Conservation (phyloP, 2,329 filamentous ascomycete species). For the Colletotrichum spinosum region DNA sequence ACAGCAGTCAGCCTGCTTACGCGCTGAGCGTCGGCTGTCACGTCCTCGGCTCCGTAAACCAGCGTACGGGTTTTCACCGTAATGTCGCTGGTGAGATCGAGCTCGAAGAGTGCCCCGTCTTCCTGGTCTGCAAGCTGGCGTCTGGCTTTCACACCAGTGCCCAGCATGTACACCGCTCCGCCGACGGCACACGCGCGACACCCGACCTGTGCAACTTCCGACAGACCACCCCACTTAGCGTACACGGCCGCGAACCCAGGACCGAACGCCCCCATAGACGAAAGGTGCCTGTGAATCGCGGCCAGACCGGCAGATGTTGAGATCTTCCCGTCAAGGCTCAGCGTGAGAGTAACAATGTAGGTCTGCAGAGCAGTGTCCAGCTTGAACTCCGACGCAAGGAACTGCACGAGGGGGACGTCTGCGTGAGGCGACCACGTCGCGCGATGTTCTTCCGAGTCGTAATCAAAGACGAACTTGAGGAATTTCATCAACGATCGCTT, state of each 20-base stretch:
- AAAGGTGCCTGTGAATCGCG: conserved; percentile 81
- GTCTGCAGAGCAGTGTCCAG: conserved; percentile 76
- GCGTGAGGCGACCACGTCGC: conserved; percentile 71
- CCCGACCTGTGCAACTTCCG: conserved; percentile 90
- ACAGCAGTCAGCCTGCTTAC: conserved; percentile 75
- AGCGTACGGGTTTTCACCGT: conserved; percentile 66
- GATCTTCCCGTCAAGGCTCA: conserved; percentile 74
- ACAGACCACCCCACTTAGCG: conserved; percentile 91
- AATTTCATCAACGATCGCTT: conserved; percentile 95
- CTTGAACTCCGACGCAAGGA: conserved; percentile 72
- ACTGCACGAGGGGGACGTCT: conserved; percentile 65
- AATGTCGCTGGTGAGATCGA: conserved; percentile 69
- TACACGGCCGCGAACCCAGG: conserved; percentile 90
- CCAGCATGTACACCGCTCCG: conserved; percentile 89
- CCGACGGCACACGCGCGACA: conserved; percentile 93
- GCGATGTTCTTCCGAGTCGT: conserved; percentile 67
- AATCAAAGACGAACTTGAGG: conserved; percentile 85
- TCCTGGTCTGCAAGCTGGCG: conserved; percentile 40
- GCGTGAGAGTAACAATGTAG: conserved; percentile 73
- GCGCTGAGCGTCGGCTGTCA: conserved; percentile 43
- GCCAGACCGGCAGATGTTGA: conserved; percentile 76
- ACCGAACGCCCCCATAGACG: conserved; percentile 89
- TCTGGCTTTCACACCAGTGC: conserved; percentile 68
- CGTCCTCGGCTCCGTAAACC: conserved; percentile 56
- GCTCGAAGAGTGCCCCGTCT: conserved; percentile 48